Conservation (phyloP, 192 early-diverging fungal genomes). For the Lunasporangiospora selenospora region DNA sequence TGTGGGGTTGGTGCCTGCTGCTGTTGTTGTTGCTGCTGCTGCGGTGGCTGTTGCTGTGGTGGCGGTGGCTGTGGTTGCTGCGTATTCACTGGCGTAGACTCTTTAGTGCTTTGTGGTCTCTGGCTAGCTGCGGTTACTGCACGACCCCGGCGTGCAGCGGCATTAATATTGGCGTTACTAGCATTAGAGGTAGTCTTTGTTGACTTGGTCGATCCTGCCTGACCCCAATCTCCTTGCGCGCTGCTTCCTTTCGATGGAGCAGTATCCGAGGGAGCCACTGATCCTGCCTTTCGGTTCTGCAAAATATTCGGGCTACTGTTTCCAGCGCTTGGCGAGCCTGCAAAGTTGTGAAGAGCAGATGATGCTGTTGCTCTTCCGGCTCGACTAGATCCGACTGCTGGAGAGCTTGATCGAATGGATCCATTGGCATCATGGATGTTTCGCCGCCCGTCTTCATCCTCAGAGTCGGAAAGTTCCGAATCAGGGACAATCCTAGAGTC, state of each 20-base stretch:
- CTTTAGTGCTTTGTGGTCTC: conserved; percentile 21
- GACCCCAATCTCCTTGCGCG: conserved; percentile 32
- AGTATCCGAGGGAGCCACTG: conserved; percentile 1
- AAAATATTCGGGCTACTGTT: conserved; percentile 3
- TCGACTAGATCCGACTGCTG: conserved; percentile 20
- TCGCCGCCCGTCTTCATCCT: conserved; percentile 66
- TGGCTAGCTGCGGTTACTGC: background rate
- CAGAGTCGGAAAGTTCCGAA: conserved; percentile 80
- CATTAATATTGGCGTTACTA: background rate
- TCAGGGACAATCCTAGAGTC: conserved; percentile 72
- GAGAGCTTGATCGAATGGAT: conserved; percentile 19
- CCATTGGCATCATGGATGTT: conserved; percentile 38
- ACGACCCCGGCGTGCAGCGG: conserved; percentile 8
- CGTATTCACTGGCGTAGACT: no score
- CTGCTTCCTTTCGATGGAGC: conserved; percentile 2
- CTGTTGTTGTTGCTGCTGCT: background rate
- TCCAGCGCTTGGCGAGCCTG: conserved; percentile 5
- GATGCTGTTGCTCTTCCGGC: conserved; percentile 29
- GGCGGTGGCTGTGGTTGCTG: no score
- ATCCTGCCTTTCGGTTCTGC: conserved; percentile 19
- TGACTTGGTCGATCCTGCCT: conserved; percentile 10
- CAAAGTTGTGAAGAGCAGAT: conserved; percentile 33
- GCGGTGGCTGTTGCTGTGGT: conserved; percentile 4
- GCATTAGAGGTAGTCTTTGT: conserved; percentile 3
- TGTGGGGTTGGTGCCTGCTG: conserved; percentile 8